phyloP scores from a whole-genome alignment of 1,284 basidiomycete genomes.

The Malassezia arunalokei region DNA sequence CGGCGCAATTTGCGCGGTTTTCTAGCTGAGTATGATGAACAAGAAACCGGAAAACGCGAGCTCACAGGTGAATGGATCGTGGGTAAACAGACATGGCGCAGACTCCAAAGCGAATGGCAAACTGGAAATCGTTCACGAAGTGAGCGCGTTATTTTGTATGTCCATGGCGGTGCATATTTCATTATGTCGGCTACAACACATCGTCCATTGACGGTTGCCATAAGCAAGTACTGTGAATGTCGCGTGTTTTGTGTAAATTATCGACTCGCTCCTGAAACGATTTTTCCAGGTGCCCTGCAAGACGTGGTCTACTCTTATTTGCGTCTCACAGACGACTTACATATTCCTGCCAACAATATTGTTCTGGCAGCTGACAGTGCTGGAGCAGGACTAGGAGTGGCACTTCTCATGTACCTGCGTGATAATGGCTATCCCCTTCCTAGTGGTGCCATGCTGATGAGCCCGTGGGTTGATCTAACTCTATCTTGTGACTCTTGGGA shows the following conservation, averaged over 20 bases:
- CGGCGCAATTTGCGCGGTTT: constrained; percentile 63
- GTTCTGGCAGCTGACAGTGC: constrained; percentile 76
- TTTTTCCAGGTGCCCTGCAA: constrained; percentile 84
- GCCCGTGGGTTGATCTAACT: constrained; percentile 57
- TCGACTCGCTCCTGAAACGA: constrained; percentile 82
- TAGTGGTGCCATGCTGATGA: constrained; percentile 43
- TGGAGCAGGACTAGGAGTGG: constrained; percentile 75
- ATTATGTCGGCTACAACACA: constrained; percentile 88
- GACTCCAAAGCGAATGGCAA: constrained; percentile 67
- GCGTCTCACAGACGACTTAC: constrained; percentile 72
- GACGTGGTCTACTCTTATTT: constrained; percentile 80
- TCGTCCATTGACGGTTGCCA: constrained; percentile 75
- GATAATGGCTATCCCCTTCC: constrained; percentile 45
- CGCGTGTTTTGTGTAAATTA: constrained; percentile 97
- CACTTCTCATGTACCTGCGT: constrained; percentile 73
- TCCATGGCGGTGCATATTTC: constrained; percentile 95
- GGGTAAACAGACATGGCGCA: constrained; percentile 75
- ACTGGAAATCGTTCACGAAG: constrained; percentile 48
- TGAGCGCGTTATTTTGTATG: constrained; percentile 76
- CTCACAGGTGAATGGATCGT: constrained; percentile 94
- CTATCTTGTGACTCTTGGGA: constrained; percentile 98
- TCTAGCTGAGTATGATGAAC: constrained; percentile 61
- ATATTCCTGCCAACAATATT: constrained; percentile 60
- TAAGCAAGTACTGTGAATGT: constrained; percentile 78
- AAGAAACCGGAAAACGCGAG: constrained; percentile 62